Evolutionary conservation across 2,329 filamentous ascomycete species (phyloP).

Genomic region (Calonectria multiphialidica): DNA sequence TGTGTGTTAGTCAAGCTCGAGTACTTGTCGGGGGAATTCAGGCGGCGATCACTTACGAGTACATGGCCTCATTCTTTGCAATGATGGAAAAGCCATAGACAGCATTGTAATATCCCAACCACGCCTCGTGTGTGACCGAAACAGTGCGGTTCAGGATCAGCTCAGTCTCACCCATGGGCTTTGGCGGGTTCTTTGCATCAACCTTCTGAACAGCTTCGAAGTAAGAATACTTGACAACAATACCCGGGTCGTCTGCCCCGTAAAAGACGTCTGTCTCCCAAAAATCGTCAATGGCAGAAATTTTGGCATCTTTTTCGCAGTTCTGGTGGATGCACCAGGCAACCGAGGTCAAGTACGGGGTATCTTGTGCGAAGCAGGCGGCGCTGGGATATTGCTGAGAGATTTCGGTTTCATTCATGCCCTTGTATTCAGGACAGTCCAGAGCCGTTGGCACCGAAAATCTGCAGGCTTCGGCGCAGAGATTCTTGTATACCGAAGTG

Average conservation of each 20-base stretch:
- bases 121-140: slow-evolving; percentile 12
- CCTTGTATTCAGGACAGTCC: slow-evolving; percentile 38
- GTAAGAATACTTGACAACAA: slow-evolving; percentile 27
- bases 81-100: slow-evolving; percentile 14
- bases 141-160: slow-evolving; percentile 32
- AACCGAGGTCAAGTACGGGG: slow-evolving; percentile 34
- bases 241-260: slow-evolving; percentile 1
- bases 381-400: slow-evolving; percentile 28
- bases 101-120: slow-evolving; percentile 23
- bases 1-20: background rate
- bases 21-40: background rate
- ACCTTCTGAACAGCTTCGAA: slow-evolving; percentile 28
- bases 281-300: slow-evolving; percentile 28
- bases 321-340: slow-evolving; percentile 33
- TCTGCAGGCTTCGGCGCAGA: slow-evolving; percentile 32
- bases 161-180: slow-evolving; percentile 6
- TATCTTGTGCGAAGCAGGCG: slow-evolving; percentile 28
- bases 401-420: slow-evolving; percentile 32
- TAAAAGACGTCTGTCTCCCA: slow-evolving; percentile 35
- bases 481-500: slow-evolving; percentile 7
- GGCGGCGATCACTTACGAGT: slow-evolving; percentile 27
- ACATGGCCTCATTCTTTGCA: slow-evolving; percentile 30
- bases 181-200: slow-evolving; percentile 12
- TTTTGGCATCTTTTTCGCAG: slow-evolving; percentile 13
- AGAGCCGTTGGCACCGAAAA: slow-evolving; percentile 26